Percentiles rank a stretch among this genome's conserved stretches.
phyloP scores from a whole-genome alignment of 2,329 filamentous ascomycete species.

The Zymoseptoria brevis region DNA sequence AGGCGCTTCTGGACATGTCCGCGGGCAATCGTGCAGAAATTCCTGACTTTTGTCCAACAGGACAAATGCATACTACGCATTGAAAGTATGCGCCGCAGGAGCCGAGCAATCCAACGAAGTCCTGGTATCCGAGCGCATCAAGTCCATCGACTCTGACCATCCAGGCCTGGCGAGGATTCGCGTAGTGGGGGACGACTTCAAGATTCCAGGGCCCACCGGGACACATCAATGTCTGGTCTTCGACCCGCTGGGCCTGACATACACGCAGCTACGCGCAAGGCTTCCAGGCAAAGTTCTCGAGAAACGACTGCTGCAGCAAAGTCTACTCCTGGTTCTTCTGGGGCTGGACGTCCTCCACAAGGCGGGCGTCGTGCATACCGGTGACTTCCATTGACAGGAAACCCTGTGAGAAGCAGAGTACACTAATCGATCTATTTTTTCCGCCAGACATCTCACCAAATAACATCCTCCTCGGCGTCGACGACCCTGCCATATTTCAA shows the following conservation, averaged over 20 bases:
- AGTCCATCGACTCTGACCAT: constrained; percentile 2
- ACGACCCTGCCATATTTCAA: constrained; percentile 14
- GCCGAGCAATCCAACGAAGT: neutral
- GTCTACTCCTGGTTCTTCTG: constrained; percentile 9
- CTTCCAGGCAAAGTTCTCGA: constrained; percentile 4
- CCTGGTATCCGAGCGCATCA: neutral
- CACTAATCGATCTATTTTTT: neutral
- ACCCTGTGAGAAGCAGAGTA: neutral
- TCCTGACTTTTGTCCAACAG: no score
- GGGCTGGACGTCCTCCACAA: constrained; percentile 16
- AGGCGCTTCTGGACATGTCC: no score
- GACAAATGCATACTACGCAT: neutral
- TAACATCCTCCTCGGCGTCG: constrained; percentile 29
- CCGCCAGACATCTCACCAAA: constrained; percentile 26
- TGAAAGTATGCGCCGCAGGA: neutral
- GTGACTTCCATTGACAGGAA: constrained; percentile 3
- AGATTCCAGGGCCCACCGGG: constrained; percentile 11
- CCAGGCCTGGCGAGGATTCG: constrained; percentile 13
- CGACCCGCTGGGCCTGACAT: constrained; percentile 21
- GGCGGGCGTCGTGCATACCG: constrained; percentile 17
- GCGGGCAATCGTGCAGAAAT: no score
- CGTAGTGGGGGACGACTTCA: constrained; percentile 21
- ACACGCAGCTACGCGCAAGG: constrained; percentile 8
- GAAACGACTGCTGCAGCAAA: constrained; percentile 14
- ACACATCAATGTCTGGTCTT: constrained; percentile 23